Base-by-base conservation (phyloP, 225 moss, liverwort and hornwort species). In the Polytrichum formosum region DNA sequence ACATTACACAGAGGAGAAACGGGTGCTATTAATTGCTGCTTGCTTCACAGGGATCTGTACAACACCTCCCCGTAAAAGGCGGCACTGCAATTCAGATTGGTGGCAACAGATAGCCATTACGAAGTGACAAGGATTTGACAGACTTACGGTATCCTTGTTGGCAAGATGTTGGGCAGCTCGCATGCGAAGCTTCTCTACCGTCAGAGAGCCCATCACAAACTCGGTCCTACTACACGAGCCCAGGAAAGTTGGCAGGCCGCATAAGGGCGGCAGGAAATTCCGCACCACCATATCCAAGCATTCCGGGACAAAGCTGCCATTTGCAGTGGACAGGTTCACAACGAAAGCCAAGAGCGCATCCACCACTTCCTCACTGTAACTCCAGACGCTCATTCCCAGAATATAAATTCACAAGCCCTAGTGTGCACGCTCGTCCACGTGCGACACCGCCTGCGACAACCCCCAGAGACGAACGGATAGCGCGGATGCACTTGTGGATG, bases 341-440 rank as follows among this genome's bases (percentile, higher is more conserved):
- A 98, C 92, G 6, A 94, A 98, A 35, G 82, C 76, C 65, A 98
- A 63, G 5, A 98, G 76, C 22, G 85, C 79, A 16, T 90, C 90
- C 7, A 88, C 91, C 0, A 98, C 92, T 27, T 87, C 88, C 18
- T 70, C 80, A 29, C 74, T 88, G 55, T 88, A 94, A 5, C 79
- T 82, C 98, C 98, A 98, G n/a, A 94, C 72, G 75, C 94, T 94
- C 94, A 98, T 91, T 7, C 98, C 98, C 54, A 98, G 80, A 61
- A 98, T 62, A 35, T 94, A 86, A 56, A 78, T 90, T 55, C 92
- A 75, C 27, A 98, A 88, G 28, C 74, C 71, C 67, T 91, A 82
- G 64, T 98, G 98, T 22, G 77, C 76, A 62, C 74, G 79, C 54
- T 94, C 91, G 56, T 88, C 82, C 76, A 98, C 72, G 65, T 79